Conservation (phyloP, 345 rosid genomes). For the Syzygium aromaticum region DNA sequence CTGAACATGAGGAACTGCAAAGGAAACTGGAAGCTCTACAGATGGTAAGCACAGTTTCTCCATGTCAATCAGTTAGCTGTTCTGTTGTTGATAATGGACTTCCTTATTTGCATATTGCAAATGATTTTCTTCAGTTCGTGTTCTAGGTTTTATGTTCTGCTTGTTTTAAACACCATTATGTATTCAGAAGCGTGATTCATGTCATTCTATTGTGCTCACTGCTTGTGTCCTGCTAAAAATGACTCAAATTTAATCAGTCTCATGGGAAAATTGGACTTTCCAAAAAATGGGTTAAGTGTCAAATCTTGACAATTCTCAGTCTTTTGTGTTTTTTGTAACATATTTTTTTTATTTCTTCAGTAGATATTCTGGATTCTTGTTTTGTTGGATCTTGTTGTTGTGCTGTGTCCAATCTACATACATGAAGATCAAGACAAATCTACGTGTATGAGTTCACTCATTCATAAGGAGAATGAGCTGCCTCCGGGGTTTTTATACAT, state of each 20-base stretch:
- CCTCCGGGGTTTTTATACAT: background rate
- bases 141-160: background rate
- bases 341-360: background rate
- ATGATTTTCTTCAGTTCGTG: background rate
- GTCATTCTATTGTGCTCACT: background rate
- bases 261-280: background rate
- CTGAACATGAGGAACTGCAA: conserved; percentile 93
- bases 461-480: background rate
- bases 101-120: background rate
- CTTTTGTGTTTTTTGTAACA: background rate
- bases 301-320: background rate
- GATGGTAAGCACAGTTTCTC: conserved; percentile 25
- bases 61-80: background rate
- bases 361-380: background rate
- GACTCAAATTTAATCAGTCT: background rate
- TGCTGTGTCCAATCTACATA: background rate
- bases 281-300: background rate
- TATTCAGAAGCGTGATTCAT: background rate
- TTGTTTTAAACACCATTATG: background rate
- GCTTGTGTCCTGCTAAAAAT: background rate
- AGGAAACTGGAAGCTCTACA: conserved; percentile 79
- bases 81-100: background rate
- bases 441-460: background rate
- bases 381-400: background rate
- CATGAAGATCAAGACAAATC: background rate